Conservation (phyloP, 352 stramenopile genomes). For the Pythium dissotocum region DNA sequence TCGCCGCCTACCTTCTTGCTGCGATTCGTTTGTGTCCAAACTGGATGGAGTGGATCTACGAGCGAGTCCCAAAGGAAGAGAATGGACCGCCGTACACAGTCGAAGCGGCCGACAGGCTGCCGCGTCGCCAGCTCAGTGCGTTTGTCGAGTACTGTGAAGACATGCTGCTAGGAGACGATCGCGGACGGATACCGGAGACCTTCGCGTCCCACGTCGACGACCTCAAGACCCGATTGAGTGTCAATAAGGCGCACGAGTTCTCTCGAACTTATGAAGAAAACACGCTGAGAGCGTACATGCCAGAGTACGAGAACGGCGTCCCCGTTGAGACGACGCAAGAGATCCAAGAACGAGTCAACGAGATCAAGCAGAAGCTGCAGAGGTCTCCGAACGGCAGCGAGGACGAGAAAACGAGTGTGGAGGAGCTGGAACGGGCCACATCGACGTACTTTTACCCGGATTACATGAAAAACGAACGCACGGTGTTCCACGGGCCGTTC, state of each 20-base stretch:
- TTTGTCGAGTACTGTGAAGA: conserved; percentile 59
- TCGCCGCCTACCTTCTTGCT: conserved; percentile 63
- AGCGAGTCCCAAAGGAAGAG: conserved; percentile 29
- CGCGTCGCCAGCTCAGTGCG: conserved; percentile 45
- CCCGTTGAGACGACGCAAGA: conserved; percentile 47
- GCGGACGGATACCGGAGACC: conserved; percentile 36
- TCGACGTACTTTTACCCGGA: conserved; percentile 63
- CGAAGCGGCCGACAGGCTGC: conserved; percentile 25
- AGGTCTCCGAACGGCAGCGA: conserved; percentile 9
- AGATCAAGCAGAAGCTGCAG: conserved; percentile 30
- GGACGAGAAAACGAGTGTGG: conserved; percentile 18
- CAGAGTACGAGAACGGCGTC: conserved; percentile 52
- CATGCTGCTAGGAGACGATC: conserved; percentile 38
- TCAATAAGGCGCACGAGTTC: conserved; percentile 20
- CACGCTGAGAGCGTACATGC: conserved; percentile 46
- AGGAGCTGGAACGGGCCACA: conserved; percentile 3
- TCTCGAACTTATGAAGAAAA: conserved; percentile 32
- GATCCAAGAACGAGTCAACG: conserved; percentile 53
- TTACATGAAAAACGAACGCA: conserved; percentile 18
- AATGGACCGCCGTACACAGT: conserved; percentile 28
- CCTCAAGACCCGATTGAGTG: conserved; percentile 32
- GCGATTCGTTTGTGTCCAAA: conserved; percentile 73
- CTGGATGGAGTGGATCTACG: conserved; percentile 83
- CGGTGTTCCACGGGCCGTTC: conserved; percentile 49
- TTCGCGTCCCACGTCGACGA: conserved; percentile 52